Evolutionary conservation across 331 rosid genomes (phyloP).

Genomic region (Saraca asoca): DNA sequence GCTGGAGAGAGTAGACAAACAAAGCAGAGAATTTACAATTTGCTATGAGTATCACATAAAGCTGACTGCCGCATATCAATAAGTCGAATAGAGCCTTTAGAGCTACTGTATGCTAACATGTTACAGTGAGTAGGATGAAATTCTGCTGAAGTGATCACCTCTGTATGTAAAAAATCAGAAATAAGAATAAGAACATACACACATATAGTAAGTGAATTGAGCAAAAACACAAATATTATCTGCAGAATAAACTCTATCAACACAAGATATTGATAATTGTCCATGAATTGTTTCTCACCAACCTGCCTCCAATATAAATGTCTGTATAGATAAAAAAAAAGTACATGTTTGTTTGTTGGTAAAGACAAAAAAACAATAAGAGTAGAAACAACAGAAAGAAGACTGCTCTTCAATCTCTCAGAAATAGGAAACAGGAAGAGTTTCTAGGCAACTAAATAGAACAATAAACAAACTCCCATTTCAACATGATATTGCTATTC

Average conservation of each 20-base stretch:
- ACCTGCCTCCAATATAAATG: too few species aligned
- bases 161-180: conserved; percentile 34
- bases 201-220: neutral
- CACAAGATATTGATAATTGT: too few species aligned
- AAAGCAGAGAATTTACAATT: conserved; percentile 45
- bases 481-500: too few species aligned
- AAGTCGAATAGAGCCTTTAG: conserved; percentile 68
- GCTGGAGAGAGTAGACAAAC: neutral
- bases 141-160: conserved; percentile 72
- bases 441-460: too few species aligned
- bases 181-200: neutral
- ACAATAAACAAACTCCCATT: too few species aligned
- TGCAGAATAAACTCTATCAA: neutral
- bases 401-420: too few species aligned
- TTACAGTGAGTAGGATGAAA: conserved; percentile 69
- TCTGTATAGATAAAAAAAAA: too few species aligned
- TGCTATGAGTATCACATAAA: conserved; percentile 63
- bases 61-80: conserved; percentile 73
- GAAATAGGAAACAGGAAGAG: too few species aligned
- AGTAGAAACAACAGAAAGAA: too few species aligned
- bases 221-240: neutral
- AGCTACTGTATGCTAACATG: conserved; percentile 67
- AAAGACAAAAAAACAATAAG: too few species aligned
- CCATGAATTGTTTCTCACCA: too few species aligned
- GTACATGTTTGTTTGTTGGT: too few species aligned